Conservation (phyloP, 1,284 basidiomycete genomes). For the Malassezia slooffiae region DNA sequence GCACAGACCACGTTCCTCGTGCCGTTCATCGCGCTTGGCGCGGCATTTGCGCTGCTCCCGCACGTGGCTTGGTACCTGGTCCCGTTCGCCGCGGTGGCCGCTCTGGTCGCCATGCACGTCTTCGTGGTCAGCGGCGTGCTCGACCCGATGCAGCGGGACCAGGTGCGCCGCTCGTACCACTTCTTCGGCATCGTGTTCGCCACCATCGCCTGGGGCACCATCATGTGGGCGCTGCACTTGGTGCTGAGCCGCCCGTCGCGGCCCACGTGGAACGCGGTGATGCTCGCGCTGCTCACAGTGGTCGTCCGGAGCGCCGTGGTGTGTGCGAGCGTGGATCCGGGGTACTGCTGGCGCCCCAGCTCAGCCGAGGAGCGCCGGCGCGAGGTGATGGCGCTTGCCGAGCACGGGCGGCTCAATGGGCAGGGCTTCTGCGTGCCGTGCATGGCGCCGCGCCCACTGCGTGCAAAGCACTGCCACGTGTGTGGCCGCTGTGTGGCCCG, state of each 20-base stretch:
- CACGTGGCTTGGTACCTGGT: constrained; percentile 82
- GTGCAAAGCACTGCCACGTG: constrained; percentile 86
- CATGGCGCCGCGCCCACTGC: constrained; percentile 80
- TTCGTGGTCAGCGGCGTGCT: constrained; percentile 48
- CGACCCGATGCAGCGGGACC: constrained; percentile 24
- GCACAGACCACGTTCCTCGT: constrained; percentile 59
- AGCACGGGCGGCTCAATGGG: constrained; percentile 76
- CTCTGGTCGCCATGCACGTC: constrained; percentile 86
- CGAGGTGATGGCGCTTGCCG: constrained; percentile 55
- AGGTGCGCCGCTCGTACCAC: constrained; percentile 57
- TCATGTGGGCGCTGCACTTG: not conserved
- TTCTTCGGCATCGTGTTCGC: constrained; percentile 63
- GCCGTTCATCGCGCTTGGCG: constrained; percentile 65
- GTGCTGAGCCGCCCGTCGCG: not conserved
- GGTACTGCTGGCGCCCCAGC: constrained; percentile 65
- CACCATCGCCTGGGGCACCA: not conserved
- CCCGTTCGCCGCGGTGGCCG: constrained; percentile 61
- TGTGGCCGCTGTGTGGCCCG: constrained; percentile 76
- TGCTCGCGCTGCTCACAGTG: not conserved
- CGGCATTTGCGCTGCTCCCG: constrained; percentile 71
- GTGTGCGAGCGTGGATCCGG: constrained; percentile 51
- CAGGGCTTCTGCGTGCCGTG: constrained; percentile 91
- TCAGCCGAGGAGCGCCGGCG: constrained; percentile 24
- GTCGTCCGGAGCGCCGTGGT: not conserved
- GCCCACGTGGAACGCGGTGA: not conserved